Base-by-base conservation (phyloP, 176 grass and related monocot species). In the Oryza meridionalis region DNA sequence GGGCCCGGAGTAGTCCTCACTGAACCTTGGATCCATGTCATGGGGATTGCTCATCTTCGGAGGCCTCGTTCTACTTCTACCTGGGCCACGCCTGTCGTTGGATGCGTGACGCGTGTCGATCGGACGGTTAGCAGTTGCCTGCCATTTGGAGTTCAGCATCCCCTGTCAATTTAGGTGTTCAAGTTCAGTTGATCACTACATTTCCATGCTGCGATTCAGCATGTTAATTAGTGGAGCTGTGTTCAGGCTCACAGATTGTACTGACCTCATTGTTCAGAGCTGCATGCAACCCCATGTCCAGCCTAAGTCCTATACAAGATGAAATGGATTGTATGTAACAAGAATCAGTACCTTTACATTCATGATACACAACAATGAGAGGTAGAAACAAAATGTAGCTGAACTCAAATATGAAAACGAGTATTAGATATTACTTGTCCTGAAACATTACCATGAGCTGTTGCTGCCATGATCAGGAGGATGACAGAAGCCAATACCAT, bases 1-100 rank as follows among this genome's bases (percentile, higher is more conserved):
- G 58, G 86, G 80, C 74, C 86, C 86, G 0, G 58, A 26, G 67
- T 88, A 88, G 7, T 88, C 80, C 40, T 83, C 67, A 14, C 49
- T 42, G 62, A 80, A 65, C 43, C 42, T 83, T 14, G 31, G 55
- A 9, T 42, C 31, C n/a, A 72, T 15, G 1, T 11, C 51, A 37
- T 25, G 66, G 12, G 31, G 32, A 9, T 1, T 22, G 65, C 19
- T 68, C 43, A 19, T 22, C 29, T 22, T 35, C 68, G 24, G 58
- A 11, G 80, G 61, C 24, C 37, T 16, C 9, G 19, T 76, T 67
- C 8, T n/a, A 4, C 9, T 76, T 67, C 8, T n/a, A 4, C 9
- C 73, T 16, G 67, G 17, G 26, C 8, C 75, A 0, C 32, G 63
- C 1, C 12, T 0, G 21, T 4, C 33, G 12, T 32, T 6, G 6